A percentile compares a stretch with the other conserved stretches of the same genome.
phyloP scores from a whole-genome alignment of 2,329 filamentous ascomycete genomes.

The Lecanoromycetidae sp. region DNA sequence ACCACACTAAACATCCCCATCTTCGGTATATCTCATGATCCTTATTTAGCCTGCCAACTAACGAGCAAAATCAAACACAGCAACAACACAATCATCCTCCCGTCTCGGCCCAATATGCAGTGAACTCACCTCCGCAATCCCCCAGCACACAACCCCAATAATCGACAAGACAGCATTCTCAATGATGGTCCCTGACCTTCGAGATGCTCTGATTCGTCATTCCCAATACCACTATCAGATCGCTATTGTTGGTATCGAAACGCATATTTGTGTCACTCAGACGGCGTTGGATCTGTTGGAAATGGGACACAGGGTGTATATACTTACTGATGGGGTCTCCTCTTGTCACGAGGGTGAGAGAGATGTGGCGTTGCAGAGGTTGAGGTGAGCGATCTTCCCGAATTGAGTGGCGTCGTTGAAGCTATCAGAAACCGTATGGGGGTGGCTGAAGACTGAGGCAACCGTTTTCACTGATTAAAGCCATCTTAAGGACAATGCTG shows the following conservation, averaged over 20 bases:
- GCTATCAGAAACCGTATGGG: too few relatives aligned
- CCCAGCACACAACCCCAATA: slow-evolving; percentile 43
- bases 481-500: too few relatives aligned
- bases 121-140: slow-evolving; percentile 48
- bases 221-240: slow-evolving; percentile 40
- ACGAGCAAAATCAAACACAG: too few relatives aligned
- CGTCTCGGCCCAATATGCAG: slow-evolving; percentile 61
- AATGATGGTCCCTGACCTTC: slow-evolving; percentile 66
- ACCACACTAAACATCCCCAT: slow-evolving; percentile 61
- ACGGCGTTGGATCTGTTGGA: slow-evolving; percentile 70
- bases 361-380: slow-evolving; percentile 59
- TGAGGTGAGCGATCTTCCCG: slow-evolving; percentile 63
- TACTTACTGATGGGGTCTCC: slow-evolving; percentile 80
- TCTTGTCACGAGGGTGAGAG: slow-evolving; percentile 78
- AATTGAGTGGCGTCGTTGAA: too few relatives aligned
- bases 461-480: too few relatives aligned
- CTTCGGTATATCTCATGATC: too few relatives aligned
- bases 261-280: slow-evolving; percentile 89
- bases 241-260: slow-evolving; percentile 81
- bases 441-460: too few relatives aligned
- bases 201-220: slow-evolving; percentile 20
- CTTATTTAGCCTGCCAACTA: too few relatives aligned
- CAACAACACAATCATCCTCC: slow-evolving; percentile 71
- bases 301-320: slow-evolving; percentile 67
- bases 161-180: slow-evolving; percentile 83